Percentiles rank a stretch among this genome's conserved stretches.
Evolutionary conservation across 352 stramenopile genomes (phyloP).

Genomic region (Salisapilia sapeloensis): DNA sequence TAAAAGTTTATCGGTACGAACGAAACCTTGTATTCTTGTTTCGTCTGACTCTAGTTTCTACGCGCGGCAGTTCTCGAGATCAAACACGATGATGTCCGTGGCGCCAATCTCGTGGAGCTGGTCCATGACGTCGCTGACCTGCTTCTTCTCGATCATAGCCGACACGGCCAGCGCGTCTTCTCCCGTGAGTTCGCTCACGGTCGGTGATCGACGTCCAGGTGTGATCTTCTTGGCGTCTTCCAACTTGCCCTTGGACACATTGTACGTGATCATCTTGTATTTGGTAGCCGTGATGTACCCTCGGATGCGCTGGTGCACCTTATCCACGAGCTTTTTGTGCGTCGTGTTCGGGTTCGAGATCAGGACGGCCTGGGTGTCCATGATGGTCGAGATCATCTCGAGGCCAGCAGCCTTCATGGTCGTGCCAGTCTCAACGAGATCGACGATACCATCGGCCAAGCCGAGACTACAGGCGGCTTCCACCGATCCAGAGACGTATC

Average conservation of each 20-base stretch:
- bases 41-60: constrained; percentile 9
- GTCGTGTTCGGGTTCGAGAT: constrained; percentile 73
- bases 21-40: not conserved
- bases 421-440: constrained; percentile 97
- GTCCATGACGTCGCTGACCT: constrained; percentile 92
- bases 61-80: constrained; percentile 89
- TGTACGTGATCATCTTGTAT: constrained; percentile 98
- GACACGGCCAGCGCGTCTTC: constrained; percentile 80
- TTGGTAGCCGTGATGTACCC: constrained; percentile 94
- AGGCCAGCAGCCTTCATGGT: constrained; percentile 96
- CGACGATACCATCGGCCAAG: constrained; percentile 95
- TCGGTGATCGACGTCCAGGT: constrained; percentile 88
- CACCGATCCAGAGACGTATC: constrained; percentile 96
- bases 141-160: constrained; percentile 82
- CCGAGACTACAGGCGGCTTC: constrained; percentile 95
- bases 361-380: constrained; percentile 86
- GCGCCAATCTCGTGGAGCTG: constrained; percentile 88
- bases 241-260: constrained; percentile 85
- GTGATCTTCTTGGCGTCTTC: constrained; percentile 81
- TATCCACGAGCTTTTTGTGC: constrained; percentile 50
- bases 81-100: constrained; percentile 94
- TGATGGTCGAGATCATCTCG: constrained; percentile 89
- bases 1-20: constrained; percentile 2
- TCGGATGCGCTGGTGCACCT: constrained; percentile 88
- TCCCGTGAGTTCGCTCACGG: constrained; percentile 82